phyloP scores from a whole-genome alignment of 352 stramenopile genomes.

The Elongisporangium senticosum region DNA sequence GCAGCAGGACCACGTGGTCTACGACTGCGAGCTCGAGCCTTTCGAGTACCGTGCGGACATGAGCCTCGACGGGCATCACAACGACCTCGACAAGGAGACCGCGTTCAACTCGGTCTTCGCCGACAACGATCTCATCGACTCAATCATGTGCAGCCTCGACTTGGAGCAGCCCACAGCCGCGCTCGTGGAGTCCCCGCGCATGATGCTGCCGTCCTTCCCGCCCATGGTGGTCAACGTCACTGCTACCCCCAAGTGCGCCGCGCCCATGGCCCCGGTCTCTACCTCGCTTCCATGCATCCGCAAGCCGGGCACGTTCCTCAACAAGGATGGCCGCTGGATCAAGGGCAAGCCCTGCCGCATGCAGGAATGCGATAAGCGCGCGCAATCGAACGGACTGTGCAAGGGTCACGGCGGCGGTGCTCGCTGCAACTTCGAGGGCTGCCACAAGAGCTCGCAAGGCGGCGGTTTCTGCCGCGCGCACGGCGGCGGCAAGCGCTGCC shows the following conservation, averaged over 20 bases:
- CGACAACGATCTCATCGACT: slow-evolving; percentile 71
- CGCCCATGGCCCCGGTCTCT: slow-evolving; percentile 10
- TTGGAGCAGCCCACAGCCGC: slow-evolving; percentile 26
- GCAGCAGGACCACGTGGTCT: slow-evolving; percentile 12
- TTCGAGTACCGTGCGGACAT: slow-evolving; percentile 47
- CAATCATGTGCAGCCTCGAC: slow-evolving; percentile 74
- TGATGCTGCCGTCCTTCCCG: slow-evolving; percentile 7
- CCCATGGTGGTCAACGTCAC: slow-evolving; percentile 7
- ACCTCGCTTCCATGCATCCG: slow-evolving; percentile 35
- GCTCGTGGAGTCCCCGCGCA: not conserved
- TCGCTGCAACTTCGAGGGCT: slow-evolving; percentile 68
- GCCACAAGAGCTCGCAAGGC: slow-evolving; percentile 69
- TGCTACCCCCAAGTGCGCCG: slow-evolving; percentile 15
- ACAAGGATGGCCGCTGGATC: slow-evolving; percentile 86
- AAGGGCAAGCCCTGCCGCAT: slow-evolving; percentile 80
- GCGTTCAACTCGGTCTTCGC: slow-evolving; percentile 74
- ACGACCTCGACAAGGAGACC: slow-evolving; percentile 20
- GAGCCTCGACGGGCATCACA: slow-evolving; percentile 1
- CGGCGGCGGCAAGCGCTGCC: slow-evolving; percentile 74
- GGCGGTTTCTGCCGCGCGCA: slow-evolving; percentile 73
- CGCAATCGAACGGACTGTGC: slow-evolving; percentile 74
- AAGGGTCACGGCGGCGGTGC: slow-evolving; percentile 78
- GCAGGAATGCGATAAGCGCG: slow-evolving; percentile 66
- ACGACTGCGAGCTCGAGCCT: slow-evolving; percentile 54
- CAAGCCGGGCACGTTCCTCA: slow-evolving; percentile 80